Evolutionary conservation across 2,329 filamentous ascomycete genomes (phyloP).

Genomic region (Aspergillus versicolor): DNA sequence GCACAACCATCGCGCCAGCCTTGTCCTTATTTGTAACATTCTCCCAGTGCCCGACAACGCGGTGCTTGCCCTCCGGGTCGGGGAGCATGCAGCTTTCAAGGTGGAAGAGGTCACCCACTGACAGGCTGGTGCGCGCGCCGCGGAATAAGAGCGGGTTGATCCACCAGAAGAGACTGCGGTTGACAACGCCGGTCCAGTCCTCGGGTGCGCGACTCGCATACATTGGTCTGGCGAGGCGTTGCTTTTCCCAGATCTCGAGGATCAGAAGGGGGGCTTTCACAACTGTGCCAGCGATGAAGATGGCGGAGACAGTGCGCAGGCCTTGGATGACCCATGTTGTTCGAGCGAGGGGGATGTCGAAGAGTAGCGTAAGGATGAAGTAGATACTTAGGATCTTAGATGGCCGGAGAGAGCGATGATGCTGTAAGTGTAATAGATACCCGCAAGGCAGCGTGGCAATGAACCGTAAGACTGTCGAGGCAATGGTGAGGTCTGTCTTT

Average conservation of each 20-base stretch:
- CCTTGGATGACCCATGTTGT: constrained; percentile 33
- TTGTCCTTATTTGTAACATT: too few relatives aligned
- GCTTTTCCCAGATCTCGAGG: constrained; percentile 46
- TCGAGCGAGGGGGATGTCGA: constrained; percentile 44
- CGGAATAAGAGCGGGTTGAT: constrained; percentile 23
- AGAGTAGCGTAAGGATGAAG: constrained; percentile 40
- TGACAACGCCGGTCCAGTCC: constrained; percentile 25
- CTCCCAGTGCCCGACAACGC: too few relatives aligned
- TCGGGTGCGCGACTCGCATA: constrained; percentile 20
- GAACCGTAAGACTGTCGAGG: too few relatives aligned
- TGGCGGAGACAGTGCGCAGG: constrained; percentile 30
- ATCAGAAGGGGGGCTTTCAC: constrained; percentile 43
- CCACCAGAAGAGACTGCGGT: constrained; percentile 37
- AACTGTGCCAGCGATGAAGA: constrained; percentile 37
- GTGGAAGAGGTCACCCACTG: not conserved
- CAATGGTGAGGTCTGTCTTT: too few relatives aligned
- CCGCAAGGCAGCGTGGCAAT: too few relatives aligned
- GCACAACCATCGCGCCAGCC: too few relatives aligned
- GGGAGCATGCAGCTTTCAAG: too few relatives aligned
- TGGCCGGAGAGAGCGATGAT: constrained; percentile 25
- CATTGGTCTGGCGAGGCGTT: constrained; percentile 12
- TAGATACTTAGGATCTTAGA: constrained; percentile 36
- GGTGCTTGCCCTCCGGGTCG: too few relatives aligned
- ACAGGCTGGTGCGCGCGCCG: not conserved
- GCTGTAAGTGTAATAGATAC: constrained; percentile 5